Percentiles rank a stretch among this genome's conserved stretches.
Evolutionary conservation across 257 asterid genomes (phyloP).

Genomic region (Cruciata laevipes): DNA sequence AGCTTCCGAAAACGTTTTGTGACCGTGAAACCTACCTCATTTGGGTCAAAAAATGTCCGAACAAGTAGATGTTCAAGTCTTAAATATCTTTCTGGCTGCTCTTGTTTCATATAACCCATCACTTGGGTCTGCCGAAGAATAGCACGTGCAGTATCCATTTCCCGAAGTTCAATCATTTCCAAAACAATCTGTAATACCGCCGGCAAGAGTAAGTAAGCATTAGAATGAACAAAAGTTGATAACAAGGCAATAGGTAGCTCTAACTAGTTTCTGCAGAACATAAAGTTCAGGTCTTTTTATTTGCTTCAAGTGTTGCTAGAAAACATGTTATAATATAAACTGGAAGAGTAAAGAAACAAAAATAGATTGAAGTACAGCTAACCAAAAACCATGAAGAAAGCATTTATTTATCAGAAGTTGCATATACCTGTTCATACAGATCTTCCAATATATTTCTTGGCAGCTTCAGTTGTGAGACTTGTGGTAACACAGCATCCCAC

Average conservation of each 20-base stretch:
- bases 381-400: constrained; percentile 1
- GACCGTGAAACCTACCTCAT: constrained; percentile 51
- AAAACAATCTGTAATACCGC: constrained; percentile 56
- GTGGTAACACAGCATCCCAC: constrained; percentile 98
- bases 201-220: neutral
- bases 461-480: constrained; percentile 89
- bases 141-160: constrained; percentile 95
- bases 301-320: too few species aligned
- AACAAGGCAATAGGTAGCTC: neutral
- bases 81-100: constrained; percentile 87
- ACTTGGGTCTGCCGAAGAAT: constrained; percentile 93
- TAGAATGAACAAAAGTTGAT: neutral
- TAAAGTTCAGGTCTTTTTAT: neutral
- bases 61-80: constrained; percentile 93
- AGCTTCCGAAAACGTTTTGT: neutral
- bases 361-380: neutral
- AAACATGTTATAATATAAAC: too few species aligned
- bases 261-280: neutral
- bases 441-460: constrained; percentile 88
- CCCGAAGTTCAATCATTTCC: constrained; percentile 99
- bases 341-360: too few species aligned
- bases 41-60: constrained; percentile 91
- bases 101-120: constrained; percentile 98
- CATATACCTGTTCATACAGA: constrained; percentile 81
- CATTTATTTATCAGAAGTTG: constrained; percentile 8